Evolutionary conservation across 2,329 filamentous ascomycete species (phyloP).

Genomic region (Emergomyces africanus): DNA sequence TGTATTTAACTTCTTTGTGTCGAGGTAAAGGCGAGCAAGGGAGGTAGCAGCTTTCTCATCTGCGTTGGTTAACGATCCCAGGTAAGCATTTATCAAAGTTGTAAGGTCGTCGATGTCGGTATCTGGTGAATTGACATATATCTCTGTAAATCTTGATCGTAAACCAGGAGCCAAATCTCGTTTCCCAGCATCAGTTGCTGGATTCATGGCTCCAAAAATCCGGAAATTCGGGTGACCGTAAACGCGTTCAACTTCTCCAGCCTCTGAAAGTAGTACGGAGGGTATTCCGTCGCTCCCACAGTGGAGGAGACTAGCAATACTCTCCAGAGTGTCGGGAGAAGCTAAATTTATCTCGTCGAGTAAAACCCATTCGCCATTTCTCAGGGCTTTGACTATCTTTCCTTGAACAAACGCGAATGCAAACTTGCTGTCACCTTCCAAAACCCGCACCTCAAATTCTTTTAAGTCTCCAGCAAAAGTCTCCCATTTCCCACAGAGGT

Average conservation of each 20-base stretch:
- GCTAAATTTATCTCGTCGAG: constrained; percentile 96
- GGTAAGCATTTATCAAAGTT: constrained; percentile 76
- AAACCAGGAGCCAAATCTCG: constrained; percentile 82
- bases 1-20: constrained; percentile 68
- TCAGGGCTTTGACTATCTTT: constrained; percentile 87
- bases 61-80: constrained; percentile 57
- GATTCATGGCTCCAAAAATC: constrained; percentile 98
- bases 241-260: constrained; percentile 82
- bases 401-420: constrained; percentile 95
- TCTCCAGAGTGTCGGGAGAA: constrained; percentile 86
- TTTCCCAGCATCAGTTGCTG: constrained; percentile 93
- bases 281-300: constrained; percentile 59
- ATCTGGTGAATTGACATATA: constrained; percentile 89
- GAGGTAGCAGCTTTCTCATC: constrained; percentile 65
- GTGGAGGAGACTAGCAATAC: constrained; percentile 74
- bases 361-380: constrained; percentile 94
- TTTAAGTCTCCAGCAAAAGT: constrained; percentile 61
- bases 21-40: constrained; percentile 75
- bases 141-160: constrained; percentile 83
- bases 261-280: constrained; percentile 82
- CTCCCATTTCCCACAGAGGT: constrained; percentile 63
- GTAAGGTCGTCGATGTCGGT: constrained; percentile 73
- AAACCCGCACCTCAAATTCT: constrained; percentile 67
- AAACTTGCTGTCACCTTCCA: constrained; percentile 60
- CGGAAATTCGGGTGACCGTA: constrained; percentile 84